phyloP scores from a whole-genome alignment of 2,329 filamentous ascomycete genomes.

The Aspergillus calidoustus region DNA sequence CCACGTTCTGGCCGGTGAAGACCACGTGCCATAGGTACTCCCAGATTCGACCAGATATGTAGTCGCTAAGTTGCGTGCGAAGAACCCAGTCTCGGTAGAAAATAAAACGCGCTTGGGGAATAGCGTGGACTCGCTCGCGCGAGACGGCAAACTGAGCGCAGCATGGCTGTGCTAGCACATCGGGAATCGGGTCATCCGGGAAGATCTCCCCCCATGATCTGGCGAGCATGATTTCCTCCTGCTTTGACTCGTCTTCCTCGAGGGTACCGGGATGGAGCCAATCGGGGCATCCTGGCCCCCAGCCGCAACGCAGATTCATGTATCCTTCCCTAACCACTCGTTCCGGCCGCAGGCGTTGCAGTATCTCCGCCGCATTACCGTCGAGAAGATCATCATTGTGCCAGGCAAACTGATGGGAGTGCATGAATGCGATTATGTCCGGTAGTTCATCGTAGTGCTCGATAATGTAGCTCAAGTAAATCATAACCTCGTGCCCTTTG shows the following conservation, averaged over 20 bases:
- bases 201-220: constrained; percentile 55
- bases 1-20: constrained; percentile 55
- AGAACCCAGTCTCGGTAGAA: constrained; percentile 66
- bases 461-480: constrained; percentile 66
- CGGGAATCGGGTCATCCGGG: constrained; percentile 48
- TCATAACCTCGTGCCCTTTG: constrained; percentile 67
- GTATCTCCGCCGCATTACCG: constrained; percentile 55
- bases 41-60: constrained; percentile 63
- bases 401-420: constrained; percentile 61
- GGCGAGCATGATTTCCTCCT: constrained; percentile 53
- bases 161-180: constrained; percentile 63
- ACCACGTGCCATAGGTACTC: constrained; percentile 69
- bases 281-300: constrained; percentile 62
- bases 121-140: constrained; percentile 59
- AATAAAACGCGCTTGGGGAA: constrained; percentile 59
- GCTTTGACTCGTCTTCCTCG: constrained; percentile 47
- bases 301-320: constrained; percentile 64
- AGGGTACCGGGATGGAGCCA: constrained; percentile 58
- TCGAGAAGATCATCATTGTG: constrained; percentile 62
- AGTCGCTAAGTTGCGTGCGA: constrained; percentile 59
- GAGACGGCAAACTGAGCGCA: constrained; percentile 68
- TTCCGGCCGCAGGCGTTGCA: constrained; percentile 56
- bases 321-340: constrained; percentile 60
- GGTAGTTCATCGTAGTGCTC: constrained; percentile 64
- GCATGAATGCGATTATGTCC: constrained; percentile 65